Evolutionary conservation across 2,329 filamentous ascomycete species (phyloP).

Genomic region (Capronia coronata): DNA sequence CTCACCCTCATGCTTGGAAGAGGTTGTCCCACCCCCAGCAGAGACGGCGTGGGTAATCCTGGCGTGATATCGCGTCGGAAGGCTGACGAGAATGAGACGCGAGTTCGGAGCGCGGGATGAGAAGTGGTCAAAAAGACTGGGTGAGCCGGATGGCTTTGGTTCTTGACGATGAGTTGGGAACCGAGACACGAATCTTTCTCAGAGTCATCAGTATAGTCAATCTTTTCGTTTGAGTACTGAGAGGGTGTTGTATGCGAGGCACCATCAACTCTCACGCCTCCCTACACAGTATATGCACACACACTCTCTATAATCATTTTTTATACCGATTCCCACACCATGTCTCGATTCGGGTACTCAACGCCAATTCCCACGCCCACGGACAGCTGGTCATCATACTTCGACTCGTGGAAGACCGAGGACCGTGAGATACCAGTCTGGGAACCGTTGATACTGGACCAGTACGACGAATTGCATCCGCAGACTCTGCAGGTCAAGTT

Average conservation of each 20-base stretch:
- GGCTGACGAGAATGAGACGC: background rate
- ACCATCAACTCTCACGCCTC: too few relatives aligned
- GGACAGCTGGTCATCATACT: constrained; percentile 23
- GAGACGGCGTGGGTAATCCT: background rate
- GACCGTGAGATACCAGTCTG: constrained; percentile 11
- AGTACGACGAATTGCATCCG: constrained; percentile 16
- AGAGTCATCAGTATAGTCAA: background rate
- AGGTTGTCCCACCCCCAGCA: background rate
- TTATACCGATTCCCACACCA: background rate
- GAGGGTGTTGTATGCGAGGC: background rate
- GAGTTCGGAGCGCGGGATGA: background rate
- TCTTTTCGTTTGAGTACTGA: background rate
- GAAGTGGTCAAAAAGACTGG: background rate
- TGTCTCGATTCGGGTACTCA: constrained; percentile 7
- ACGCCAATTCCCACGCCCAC: constrained; percentile 13
- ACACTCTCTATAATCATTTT: background rate
- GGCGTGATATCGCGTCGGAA: background rate
- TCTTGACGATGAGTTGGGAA: background rate
- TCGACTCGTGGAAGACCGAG: constrained; percentile 21
- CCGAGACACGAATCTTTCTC: background rate
- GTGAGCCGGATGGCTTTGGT: background rate
- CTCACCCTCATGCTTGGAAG: background rate
- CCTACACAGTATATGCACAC: too few relatives aligned
- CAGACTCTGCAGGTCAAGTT: constrained; percentile 12
- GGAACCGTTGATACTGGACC: constrained; percentile 21